Evolutionary conservation across 2,329 filamentous ascomycete genomes (phyloP).

Genomic region (Lachnellula cervina): DNA sequence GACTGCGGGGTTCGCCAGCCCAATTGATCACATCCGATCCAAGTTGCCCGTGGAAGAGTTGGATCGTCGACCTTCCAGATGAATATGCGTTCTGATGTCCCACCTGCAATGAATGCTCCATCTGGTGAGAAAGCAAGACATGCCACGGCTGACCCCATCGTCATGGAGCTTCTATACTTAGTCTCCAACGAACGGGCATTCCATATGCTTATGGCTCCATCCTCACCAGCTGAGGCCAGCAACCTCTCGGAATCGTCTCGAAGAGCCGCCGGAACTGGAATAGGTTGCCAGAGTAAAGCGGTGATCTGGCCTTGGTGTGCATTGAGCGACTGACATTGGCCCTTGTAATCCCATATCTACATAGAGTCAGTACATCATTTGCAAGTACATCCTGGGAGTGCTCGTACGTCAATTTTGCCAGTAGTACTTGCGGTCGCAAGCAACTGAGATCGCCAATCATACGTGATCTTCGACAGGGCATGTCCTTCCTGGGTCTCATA

Average conservation of each 20-base stretch:
- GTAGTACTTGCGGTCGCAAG: slow-evolving; percentile 57
- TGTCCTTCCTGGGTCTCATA: slow-evolving; percentile 52
- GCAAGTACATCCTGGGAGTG: not conserved
- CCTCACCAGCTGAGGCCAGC: slow-evolving; percentile 57
- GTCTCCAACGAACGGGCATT: slow-evolving; percentile 51
- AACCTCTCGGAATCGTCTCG: slow-evolving; percentile 42
- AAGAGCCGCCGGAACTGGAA: slow-evolving; percentile 36
- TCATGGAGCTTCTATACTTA: slow-evolving; percentile 55
- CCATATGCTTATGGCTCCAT: slow-evolving; percentile 59
- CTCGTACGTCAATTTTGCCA: slow-evolving; percentile 55
- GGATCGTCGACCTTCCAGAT: slow-evolving; percentile 62
- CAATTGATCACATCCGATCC: slow-evolving; percentile 50
- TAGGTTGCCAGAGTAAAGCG: slow-evolving; percentile 56
- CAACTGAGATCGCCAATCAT: slow-evolving; percentile 48
- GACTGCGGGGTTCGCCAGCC: slow-evolving; percentile 56
- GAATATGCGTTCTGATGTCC: slow-evolving; percentile 52
- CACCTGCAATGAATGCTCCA: slow-evolving; percentile 58
- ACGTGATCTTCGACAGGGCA: slow-evolving; percentile 50
- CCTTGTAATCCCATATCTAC: slow-evolving; percentile 38
- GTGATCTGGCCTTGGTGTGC: slow-evolving; percentile 57
- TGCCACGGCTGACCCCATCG: slow-evolving; percentile 54
- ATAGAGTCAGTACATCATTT: slow-evolving; percentile 28
- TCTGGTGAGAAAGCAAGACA: slow-evolving; percentile 59
- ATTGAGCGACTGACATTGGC: slow-evolving; percentile 50
- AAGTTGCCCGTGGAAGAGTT: slow-evolving; percentile 54